Base-by-base conservation (phyloP, 2,329 filamentous ascomycete species). In the Pseudogymnoascus sp. region DNA sequence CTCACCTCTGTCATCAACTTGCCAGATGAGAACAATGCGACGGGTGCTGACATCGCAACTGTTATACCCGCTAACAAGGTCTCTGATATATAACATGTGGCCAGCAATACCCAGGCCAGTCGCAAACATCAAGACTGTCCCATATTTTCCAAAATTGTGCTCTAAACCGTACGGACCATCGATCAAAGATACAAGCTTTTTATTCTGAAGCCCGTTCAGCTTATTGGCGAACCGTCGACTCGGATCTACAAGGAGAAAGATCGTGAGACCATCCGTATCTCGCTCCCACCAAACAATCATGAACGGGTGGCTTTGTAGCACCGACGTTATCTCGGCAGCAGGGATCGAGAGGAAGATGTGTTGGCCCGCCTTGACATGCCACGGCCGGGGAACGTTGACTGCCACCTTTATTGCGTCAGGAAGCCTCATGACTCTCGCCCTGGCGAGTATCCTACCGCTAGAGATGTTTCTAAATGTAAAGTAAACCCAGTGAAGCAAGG, bases 41-140 rank as follows among this genome's bases (percentile, higher is more conserved):
- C 63, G 44, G 1, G 65, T 68, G 38, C 40, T 44, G 26, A 67
- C 62, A 19, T 64, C 11, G 35, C 42, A 67, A 33, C 53, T 65
- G 50, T 69, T 68, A 60, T 69, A 69, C 60, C 65, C 33, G 23
- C 53, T 61, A 47, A 69, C 63, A 10, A 69, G 53, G 4, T 67
- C 64, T 47, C 65, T 68, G 11, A 68, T 64, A 61, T 66, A 68
- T 38, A 60, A 59, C 23, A 69, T 62, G 35, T 69, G 60, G 47
- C 61, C 60, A 28, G 64, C 60, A 33, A 69, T 68, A 9, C 66
- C 60, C 59, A 69, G 65, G 31, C 67, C 50, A 8, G 62, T 65
- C 9, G 63, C 63, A 53, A 69, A 62, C 60, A 66, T 66, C n/a
- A 65, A 47, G 26, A 65, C 62, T 19, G 57, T 67, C 53, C 61